Conservation (phyloP, 108 stramenopile genomes). For the Parmales sp. region DNA sequence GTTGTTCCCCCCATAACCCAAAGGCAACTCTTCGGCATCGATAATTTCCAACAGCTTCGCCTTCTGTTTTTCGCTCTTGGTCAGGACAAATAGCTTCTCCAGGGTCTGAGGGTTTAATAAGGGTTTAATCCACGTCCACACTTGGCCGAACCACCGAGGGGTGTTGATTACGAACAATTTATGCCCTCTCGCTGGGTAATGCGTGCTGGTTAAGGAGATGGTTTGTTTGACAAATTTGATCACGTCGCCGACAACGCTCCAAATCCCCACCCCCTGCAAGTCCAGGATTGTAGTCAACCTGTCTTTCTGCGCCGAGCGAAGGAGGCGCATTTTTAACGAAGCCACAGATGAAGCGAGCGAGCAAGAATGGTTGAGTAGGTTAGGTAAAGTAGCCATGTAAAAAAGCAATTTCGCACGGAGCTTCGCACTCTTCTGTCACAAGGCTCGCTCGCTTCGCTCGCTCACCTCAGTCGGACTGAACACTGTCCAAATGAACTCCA, state of each 20-base stretch:
- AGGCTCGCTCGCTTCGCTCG: too few relatives aligned
- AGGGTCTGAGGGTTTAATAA: neutral
- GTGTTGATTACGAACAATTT: slow-evolving; percentile 13
- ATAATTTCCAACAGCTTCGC: neutral
- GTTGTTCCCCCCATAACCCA: slow-evolving; percentile 1
- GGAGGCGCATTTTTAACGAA: too few relatives aligned
- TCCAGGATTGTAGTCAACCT: slow-evolving; percentile 24
- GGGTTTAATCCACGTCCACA: slow-evolving; percentile 6
- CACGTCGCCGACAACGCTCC: slow-evolving; percentile 21
- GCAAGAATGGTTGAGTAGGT: too few relatives aligned
- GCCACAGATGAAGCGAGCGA: too few relatives aligned
- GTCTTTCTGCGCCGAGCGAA: too few relatives aligned
- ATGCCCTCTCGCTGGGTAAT: slow-evolving; percentile 25
- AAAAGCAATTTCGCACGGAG: too few relatives aligned
- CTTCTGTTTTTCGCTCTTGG: neutral
- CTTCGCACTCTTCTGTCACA: too few relatives aligned
- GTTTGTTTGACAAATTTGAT: slow-evolving; percentile 18
- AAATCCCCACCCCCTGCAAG: slow-evolving; percentile 17
- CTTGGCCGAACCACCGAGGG: neutral
- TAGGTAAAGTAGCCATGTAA: too few relatives aligned
- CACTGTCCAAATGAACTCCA: slow-evolving; percentile 29
- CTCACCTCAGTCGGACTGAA: slow-evolving; percentile 10
- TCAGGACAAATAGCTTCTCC: neutral
- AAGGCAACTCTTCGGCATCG: neutral
- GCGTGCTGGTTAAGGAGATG: slow-evolving; percentile 19